Percentiles rank a stretch among this genome's conserved stretches.
Evolutionary conservation across 202 grass and related monocot genomes (phyloP).

Genomic region (Schoenoplectus triqueter): DNA sequence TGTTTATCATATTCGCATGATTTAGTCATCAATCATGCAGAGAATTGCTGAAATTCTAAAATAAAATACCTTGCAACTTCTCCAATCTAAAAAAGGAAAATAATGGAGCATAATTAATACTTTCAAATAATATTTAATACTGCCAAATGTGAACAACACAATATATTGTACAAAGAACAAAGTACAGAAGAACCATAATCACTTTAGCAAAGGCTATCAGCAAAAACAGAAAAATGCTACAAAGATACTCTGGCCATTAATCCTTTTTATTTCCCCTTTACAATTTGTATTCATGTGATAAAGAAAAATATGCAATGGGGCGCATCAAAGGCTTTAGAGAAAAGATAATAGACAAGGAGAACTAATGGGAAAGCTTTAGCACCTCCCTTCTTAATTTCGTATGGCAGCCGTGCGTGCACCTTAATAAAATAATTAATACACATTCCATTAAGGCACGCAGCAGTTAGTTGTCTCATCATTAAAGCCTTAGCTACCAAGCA

Average conservation of each 20-base stretch:
- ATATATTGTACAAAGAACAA: constrained; percentile 26
- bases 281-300: constrained; percentile 41
- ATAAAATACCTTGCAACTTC: not conserved
- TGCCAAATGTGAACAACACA: not conserved
- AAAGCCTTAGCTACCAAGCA: constrained; percentile 43
- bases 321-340: constrained; percentile 40
- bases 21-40: not conserved
- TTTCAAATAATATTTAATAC: not conserved
- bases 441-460: constrained; percentile 15
- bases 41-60: not conserved
- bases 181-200: constrained; percentile 28
- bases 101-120: not conserved
- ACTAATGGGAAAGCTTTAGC: constrained; percentile 30
- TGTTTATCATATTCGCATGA: too few relatives aligned
- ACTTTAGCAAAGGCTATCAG: constrained; percentile 38
- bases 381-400: constrained; percentile 11
- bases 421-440: constrained; percentile 15
- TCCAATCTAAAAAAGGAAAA: not conserved
- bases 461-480: constrained; percentile 34
- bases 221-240: constrained; percentile 33
- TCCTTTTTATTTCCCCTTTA: constrained; percentile 36
- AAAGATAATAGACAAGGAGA: constrained; percentile 35
- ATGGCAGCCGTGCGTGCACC: constrained; percentile 36
- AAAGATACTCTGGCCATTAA: constrained; percentile 41
- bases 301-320: constrained; percentile 24